A percentile compares a stretch with the other conserved stretches of the same genome.
These are phyloP conservation scores for Adansonia rubrostipa DNA, from an alignment of 441 rosid genomes.

Conservation along the genomic window DNA sequence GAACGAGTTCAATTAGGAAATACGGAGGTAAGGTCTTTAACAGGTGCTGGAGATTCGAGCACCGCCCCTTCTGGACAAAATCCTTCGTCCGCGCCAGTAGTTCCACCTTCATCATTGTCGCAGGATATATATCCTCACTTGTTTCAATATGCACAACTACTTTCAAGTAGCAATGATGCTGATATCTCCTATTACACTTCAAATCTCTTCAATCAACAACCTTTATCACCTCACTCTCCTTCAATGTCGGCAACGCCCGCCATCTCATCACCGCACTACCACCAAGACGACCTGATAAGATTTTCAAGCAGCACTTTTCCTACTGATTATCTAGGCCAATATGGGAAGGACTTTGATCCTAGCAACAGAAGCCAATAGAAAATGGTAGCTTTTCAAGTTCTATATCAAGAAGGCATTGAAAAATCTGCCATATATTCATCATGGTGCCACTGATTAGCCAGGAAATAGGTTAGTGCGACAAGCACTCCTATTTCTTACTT, in stretches of 20 bases:
- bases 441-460: too few relatives aligned
- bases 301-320: conserved; percentile 5
- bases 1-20: conserved; percentile 57
- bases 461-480: too few relatives aligned
- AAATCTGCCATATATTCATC: too few relatives aligned
- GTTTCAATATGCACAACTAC: conserved; percentile 71
- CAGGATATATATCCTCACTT: conserved; percentile 33
- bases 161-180: conserved; percentile 61
- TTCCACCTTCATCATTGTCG: conserved; percentile 36
- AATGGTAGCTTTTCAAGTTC: background rate
- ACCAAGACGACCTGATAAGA: conserved; percentile 29
- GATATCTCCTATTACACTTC: conserved; percentile 60
- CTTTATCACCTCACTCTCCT: conserved; percentile 40
- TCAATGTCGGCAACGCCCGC: conserved; percentile 29
- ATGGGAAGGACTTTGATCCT: conserved; percentile 16
- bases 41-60: background rate
- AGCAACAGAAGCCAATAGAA: background rate
- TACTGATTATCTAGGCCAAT: conserved; percentile 22
- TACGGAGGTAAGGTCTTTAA: too few relatives aligned
- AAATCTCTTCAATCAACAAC: conserved; percentile 49
- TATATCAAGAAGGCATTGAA: background rate
- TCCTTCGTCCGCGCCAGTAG: conserved; percentile 23
- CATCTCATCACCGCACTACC: conserved; percentile 27
- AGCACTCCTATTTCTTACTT: too few relatives aligned
- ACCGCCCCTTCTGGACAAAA: conserved; percentile 23